Base-by-base conservation (phyloP, 1,139 yeast genomes). In the Pichia sp. region DNA sequence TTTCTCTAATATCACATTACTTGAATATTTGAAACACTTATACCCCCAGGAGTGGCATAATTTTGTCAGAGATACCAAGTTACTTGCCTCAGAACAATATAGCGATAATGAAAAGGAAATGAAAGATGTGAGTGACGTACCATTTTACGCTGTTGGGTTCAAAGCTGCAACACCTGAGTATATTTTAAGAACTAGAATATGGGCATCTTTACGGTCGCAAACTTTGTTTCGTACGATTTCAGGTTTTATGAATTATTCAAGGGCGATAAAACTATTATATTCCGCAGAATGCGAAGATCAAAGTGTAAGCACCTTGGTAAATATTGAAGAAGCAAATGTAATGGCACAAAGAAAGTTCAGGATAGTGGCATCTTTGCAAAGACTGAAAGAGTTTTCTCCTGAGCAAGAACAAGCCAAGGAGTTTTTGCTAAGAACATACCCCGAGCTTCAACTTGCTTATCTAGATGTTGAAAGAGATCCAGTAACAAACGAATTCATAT, bases 41-140 rank as follows among this genome's bases (percentile, higher is more conserved):
- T 98, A 93, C 72, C 98, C 98, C 51, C 95, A 93, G 63, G 99
- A 93, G 77, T 93, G 99, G 99, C 99, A 93, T 65, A 92, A 98
- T 75, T 93, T 93, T 67, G 99, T 93, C 62, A 93, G 93, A 77
- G 99, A 93, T 73, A 93, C 99, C 58, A 93, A 93, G 82, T 92
- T 93, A 71, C 81, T 93, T 71, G 97, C 99, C 58, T 99, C 93
- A 74, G 99, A 93, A 77, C 92, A 45, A 86, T 79, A 29, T 5
- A 34, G 24, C 64, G 91, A 85, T 70, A 81, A 80, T 63, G 68
- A 69, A 60, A 64, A 64, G 51, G 71, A 69, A 80, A 92, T 92
- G 60, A 64, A 64, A 53, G 71, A 69, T 80, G 92, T 92, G 72
- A 98, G 93, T 71, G 99, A 93, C 70, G 79, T 93, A 71, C 99